A percentile compares a stretch with the other conserved stretches of the same genome.
These are phyloP conservation scores for Ophiocytium majus DNA, from an alignment of 352 stramenopile genomes.

Conservation along the genomic window DNA sequence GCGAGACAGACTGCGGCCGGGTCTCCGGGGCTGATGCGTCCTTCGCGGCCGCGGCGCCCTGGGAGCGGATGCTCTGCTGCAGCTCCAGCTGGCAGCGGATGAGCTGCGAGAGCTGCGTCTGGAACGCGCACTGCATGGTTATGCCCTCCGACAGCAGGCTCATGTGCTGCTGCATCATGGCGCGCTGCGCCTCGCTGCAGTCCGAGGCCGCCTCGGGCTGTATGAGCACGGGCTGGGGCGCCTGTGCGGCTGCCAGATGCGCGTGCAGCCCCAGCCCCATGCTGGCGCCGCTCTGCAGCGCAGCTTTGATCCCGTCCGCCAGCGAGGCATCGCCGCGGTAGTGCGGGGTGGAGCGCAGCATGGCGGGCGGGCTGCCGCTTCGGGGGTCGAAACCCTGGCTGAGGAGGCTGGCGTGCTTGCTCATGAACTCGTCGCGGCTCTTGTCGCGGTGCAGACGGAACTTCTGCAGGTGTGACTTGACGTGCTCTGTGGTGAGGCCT, in stretches of 20 bases:
- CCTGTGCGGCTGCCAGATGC: neutral
- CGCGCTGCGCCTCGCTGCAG: neutral
- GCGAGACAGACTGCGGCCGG: no score
- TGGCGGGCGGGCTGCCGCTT: neutral
- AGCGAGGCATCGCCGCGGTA: no score
- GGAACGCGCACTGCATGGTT: slow-evolving; percentile 10
- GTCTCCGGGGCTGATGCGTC: neutral
- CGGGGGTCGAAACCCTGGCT: slow-evolving; percentile 29
- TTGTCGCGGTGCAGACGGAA: slow-evolving; percentile 61
- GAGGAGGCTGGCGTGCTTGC: slow-evolving; percentile 35
- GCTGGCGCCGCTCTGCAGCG: neutral
- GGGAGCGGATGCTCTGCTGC: neutral
- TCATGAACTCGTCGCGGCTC: slow-evolving; percentile 54
- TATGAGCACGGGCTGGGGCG: neutral
- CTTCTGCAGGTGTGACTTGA: slow-evolving; percentile 66
- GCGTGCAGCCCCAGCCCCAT: neutral
- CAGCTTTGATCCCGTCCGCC: no score
- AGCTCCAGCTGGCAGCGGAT: slow-evolving; percentile 22
- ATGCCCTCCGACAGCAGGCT: slow-evolving; percentile 5
- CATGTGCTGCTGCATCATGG: slow-evolving; percentile 10
- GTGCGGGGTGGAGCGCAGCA: neutral
- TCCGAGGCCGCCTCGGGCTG: neutral
- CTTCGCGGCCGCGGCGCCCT: no score
- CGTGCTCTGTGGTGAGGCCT: slow-evolving; percentile 61
- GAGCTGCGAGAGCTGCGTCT: slow-evolving; percentile 11